Evolutionary conservation across 75 land plant species (phyloP).

Genomic region (Cunninghamia lanceolata): DNA sequence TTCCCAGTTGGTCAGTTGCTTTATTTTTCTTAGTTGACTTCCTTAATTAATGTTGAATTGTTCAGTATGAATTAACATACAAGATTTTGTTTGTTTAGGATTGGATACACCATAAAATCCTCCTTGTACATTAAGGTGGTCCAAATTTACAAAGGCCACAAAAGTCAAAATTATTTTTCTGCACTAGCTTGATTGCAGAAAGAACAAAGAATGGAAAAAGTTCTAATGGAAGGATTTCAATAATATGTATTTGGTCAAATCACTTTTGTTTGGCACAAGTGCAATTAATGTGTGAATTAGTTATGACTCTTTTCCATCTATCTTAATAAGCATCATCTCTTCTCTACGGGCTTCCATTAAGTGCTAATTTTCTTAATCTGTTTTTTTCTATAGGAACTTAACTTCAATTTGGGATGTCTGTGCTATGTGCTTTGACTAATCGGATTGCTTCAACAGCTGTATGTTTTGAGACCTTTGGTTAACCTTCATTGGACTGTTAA

Average conservation of each 20-base stretch:
- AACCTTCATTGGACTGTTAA: slow-evolving; percentile 1
- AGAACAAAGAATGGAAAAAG: not conserved
- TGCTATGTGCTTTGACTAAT: not conserved
- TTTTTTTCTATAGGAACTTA: not conserved
- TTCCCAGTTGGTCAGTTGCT: not conserved
- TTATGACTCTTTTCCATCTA: not conserved
- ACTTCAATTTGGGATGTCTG: not conserved
- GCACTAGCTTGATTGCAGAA: not conserved
- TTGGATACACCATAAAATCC: not conserved
- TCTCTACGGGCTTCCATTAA: not conserved
- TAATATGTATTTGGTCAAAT: not conserved
- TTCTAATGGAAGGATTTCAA: slow-evolving; percentile 1
- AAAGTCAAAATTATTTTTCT: not conserved
- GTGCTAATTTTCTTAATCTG: not conserved
- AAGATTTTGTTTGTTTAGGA: not conserved
- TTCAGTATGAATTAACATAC: not conserved
- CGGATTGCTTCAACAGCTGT: not conserved
- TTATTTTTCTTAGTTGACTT: not conserved
- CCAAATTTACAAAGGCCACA: not conserved
- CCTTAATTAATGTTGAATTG: not conserved
- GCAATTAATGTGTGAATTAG: not conserved
- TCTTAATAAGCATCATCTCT: not conserved
- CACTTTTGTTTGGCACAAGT: not conserved
- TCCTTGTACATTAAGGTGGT: not conserved
- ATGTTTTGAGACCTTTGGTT: not conserved